These are phyloP conservation scores for Xenosphaeropsis pyriputrescens DNA, from an alignment of 2,329 filamentous ascomycete species.

Conservation along the genomic window DNA sequence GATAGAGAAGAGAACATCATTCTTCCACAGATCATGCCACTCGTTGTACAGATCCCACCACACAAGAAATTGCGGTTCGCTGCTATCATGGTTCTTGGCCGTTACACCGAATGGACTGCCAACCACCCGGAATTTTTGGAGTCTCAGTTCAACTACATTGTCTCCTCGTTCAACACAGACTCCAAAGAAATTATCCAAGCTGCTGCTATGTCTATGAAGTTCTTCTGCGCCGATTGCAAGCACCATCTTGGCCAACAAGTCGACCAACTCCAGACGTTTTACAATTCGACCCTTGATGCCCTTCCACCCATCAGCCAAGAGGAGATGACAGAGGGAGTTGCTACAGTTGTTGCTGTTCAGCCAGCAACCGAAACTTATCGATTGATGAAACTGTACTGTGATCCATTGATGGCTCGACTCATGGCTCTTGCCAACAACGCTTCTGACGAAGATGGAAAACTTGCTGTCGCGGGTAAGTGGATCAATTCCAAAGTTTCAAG, in stretches of 20 bases:
- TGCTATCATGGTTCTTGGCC: conserved; percentile 90
- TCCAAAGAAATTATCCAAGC: conserved; percentile 87
- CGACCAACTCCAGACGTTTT: conserved; percentile 78
- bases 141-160: conserved; percentile 89
- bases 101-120: conserved; percentile 97
- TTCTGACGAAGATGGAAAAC: conserved; percentile 66
- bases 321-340: conserved; percentile 91
- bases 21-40: conserved; percentile 78
- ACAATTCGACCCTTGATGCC: conserved; percentile 76
- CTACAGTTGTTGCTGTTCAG: conserved; percentile 79
- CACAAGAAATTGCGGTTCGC: conserved; percentile 98
- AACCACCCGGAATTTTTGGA: conserved; percentile 86
- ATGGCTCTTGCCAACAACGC: conserved; percentile 81
- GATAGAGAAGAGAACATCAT: conserved; percentile 77
- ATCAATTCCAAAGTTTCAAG: neutral
- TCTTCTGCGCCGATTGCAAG: conserved; percentile 92
- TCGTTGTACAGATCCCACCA: conserved; percentile 85
- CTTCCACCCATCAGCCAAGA: conserved; percentile 80
- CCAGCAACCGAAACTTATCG: conserved; percentile 67
- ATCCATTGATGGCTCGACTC: conserved; percentile 73
- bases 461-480: conserved; percentile 66
- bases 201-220: conserved; percentile 87
- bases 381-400: conserved; percentile 82
- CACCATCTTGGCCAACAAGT: conserved; percentile 74
- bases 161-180: conserved; percentile 76